Percentiles rank a stretch among this genome's conserved stretches.
Evolutionary conservation across 495 filamentous ascomycete genomes (phyloP).

Genomic region (Bacidia gigantensis): DNA sequence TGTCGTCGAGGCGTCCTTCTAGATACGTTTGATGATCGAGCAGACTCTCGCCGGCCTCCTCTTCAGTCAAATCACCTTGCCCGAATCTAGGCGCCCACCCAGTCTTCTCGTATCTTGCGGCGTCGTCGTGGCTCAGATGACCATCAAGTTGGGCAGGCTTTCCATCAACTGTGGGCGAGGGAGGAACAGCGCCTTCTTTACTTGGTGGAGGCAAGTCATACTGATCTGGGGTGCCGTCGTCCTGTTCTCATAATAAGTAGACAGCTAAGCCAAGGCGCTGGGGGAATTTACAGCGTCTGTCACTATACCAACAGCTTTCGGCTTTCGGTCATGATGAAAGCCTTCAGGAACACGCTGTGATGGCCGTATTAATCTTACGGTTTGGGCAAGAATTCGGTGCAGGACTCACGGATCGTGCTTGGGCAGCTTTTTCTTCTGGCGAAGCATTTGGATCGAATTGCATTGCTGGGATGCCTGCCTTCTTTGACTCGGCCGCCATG

Average conservation of each 20-base stretch:
- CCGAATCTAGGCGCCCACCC: constrained; percentile 88
- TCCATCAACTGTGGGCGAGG: constrained; percentile 28
- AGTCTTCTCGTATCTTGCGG: constrained; percentile 46
- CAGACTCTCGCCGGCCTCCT: constrained; percentile 48
- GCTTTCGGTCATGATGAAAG: constrained; percentile 50
- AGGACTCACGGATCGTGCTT: constrained; percentile 57
- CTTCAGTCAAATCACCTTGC: constrained; percentile 32
- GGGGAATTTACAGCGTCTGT: constrained; percentile 48
- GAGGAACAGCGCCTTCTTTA: constrained; percentile 47
- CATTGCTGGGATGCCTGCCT: constrained; percentile 63
- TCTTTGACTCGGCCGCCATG: constrained; percentile 59
- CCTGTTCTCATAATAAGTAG: constrained; percentile 25
- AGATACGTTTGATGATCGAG: constrained; percentile 79
- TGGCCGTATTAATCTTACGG: constrained; percentile 12
- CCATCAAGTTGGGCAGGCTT: constrained; percentile 35
- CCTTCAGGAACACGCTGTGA: constrained; percentile 43
- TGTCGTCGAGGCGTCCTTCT: constrained; percentile 74
- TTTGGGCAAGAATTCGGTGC: background rate
- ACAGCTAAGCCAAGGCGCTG: background rate
- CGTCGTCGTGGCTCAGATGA: constrained; percentile 41
- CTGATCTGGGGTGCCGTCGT: constrained; percentile 51
- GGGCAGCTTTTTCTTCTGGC: constrained; percentile 69
- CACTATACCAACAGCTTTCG: constrained; percentile 51
- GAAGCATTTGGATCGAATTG: constrained; percentile 79
- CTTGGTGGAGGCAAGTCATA: constrained; percentile 69